Conservation (phyloP, 345 rosid species). For the Excoecaria agallocha region DNA sequence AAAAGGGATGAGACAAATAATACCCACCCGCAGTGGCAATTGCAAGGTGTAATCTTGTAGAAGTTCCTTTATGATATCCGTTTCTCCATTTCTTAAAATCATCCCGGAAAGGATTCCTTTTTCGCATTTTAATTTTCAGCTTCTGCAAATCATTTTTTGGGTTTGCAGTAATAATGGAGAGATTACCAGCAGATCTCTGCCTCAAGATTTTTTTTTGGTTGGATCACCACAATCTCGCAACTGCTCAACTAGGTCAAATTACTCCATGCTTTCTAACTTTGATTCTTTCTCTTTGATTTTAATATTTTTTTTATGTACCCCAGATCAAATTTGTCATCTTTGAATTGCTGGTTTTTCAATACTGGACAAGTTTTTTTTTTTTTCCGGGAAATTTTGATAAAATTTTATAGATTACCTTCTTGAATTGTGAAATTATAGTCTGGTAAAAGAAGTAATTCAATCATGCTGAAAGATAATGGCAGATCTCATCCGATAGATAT, state of each 20-base stretch:
- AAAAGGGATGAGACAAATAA: no score
- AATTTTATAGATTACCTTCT: neutral
- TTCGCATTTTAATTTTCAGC: no score
- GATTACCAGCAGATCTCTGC: slow-evolving; percentile 43
- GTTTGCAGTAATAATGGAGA: slow-evolving; percentile 34
- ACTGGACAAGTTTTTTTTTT: neutral
- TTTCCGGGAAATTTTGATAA: neutral
- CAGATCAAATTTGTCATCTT: neutral
- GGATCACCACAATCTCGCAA: slow-evolving; percentile 51
- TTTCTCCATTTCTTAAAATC: no score
- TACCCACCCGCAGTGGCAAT: no score
- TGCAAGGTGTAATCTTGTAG: no score
- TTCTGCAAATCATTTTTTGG: no score
- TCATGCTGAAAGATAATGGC: neutral
- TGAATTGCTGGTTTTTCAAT: neutral
- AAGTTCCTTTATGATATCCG: no score
- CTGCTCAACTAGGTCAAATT: slow-evolving; percentile 46
- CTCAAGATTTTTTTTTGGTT: slow-evolving; percentile 43
- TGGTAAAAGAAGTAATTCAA: neutral
- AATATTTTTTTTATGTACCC: neutral
- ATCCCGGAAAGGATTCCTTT: no score
- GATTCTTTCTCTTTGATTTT: neutral
- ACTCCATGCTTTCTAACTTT: neutral
- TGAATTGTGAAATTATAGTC: no score
- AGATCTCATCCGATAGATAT: neutral